Percentiles rank a stretch among this genome's conserved stretches.
Conservation (phyloP, 352 stramenopile species). For the Phytophthora cryptogea region DNA sequence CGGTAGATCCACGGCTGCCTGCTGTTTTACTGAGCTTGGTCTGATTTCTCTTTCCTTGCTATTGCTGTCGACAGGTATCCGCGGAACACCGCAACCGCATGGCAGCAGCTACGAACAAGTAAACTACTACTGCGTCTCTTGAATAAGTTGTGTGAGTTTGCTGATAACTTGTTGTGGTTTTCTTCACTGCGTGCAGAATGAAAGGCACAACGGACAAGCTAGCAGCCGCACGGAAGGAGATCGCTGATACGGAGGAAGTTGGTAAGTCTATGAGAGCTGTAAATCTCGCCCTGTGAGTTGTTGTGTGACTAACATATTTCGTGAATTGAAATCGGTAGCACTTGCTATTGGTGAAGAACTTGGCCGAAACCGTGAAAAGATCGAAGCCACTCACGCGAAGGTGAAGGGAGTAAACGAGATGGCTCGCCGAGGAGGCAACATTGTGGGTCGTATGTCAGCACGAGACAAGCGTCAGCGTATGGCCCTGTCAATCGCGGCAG, state of each 20-base stretch:
- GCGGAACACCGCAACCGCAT: slow-evolving; percentile 77
- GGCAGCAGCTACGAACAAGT: slow-evolving; percentile 85
- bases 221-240: slow-evolving; percentile 75
- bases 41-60: background rate
- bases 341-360: slow-evolving; percentile 85
- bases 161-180: too few relatives aligned
- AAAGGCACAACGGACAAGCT: slow-evolving; percentile 85
- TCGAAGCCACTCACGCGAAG: slow-evolving; percentile 80
- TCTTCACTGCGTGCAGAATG: slow-evolving; percentile 47
- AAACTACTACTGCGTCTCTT: slow-evolving; percentile 1
- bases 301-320: background rate
- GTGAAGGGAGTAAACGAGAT: slow-evolving; percentile 88
- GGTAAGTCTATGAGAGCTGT: slow-evolving; percentile 43
- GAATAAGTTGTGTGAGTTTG: too few relatives aligned
- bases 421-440: slow-evolving; percentile 78
- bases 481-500: slow-evolving; percentile 70
- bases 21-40: background rate
- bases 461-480: slow-evolving; percentile 81
- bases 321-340: slow-evolving; percentile 30
- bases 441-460: slow-evolving; percentile 84
- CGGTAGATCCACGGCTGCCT: slow-evolving; percentile 32
- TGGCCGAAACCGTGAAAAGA: slow-evolving; percentile 85
- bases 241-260: slow-evolving; percentile 87
- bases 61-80: slow-evolving; percentile 49
- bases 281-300: background rate